Evolutionary conservation across 1,139 yeast species (phyloP).

Genomic region (Hyphopichia fennica): DNA sequence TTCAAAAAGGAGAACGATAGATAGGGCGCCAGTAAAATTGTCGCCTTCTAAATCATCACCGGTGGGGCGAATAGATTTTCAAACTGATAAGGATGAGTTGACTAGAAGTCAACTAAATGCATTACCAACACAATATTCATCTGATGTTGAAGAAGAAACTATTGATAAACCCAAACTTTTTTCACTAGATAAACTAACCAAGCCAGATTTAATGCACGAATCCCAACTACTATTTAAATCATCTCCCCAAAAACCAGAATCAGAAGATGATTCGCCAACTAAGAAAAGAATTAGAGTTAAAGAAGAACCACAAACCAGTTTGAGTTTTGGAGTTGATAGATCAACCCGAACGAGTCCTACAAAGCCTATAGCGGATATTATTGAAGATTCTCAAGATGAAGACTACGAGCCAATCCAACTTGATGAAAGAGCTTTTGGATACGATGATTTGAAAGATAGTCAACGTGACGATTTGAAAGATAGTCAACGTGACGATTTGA

Average conservation of each 20-base stretch:
- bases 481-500: too few relatives aligned
- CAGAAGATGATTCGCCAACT: neutral
- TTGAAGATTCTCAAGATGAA: constrained; percentile 21
- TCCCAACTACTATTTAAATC: constrained; percentile 2
- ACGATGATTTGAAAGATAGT: constrained; percentile 3
- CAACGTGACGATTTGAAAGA: neutral
- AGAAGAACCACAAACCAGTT: neutral
- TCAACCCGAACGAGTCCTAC: neutral
- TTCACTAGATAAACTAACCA: neutral
- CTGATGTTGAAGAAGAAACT: constrained; percentile 4
- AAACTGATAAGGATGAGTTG: neutral
- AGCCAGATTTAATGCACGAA: neutral
- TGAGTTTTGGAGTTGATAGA: neutral
- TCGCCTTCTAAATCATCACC: neutral
- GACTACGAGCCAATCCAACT: constrained; percentile 3
- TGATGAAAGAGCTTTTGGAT: neutral
- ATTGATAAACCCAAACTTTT: constrained; percentile 2
- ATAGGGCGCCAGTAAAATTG: neutral
- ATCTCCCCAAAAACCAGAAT: neutral
- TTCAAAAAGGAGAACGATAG: too few relatives aligned
- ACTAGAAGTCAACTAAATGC: constrained; percentile 3
- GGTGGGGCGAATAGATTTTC: neutral
- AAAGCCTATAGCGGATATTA: constrained; percentile 8
- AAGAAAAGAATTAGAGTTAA: neutral
- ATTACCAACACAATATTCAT: constrained; percentile 10